phyloP scores from a whole-genome alignment of 257 asterid genomes.

The Solanum bulbocastanum region DNA sequence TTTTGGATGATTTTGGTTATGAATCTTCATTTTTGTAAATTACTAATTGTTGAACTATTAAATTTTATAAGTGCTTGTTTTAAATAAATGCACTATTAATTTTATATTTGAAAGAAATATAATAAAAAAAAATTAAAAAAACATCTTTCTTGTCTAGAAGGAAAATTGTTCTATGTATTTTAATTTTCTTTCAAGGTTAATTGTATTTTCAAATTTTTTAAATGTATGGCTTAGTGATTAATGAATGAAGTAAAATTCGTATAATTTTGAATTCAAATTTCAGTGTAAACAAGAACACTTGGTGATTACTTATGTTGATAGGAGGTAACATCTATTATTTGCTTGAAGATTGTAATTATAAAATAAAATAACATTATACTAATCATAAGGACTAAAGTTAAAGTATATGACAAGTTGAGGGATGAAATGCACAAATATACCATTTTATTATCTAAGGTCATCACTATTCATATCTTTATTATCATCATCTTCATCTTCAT shows the following conservation, averaged over 20 bases:
- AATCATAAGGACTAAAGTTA: neutral
- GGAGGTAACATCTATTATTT: no score
- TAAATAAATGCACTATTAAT: neutral
- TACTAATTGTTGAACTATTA: neutral
- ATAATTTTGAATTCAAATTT: neutral
- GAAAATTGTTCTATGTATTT: neutral
- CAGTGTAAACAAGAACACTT: neutral
- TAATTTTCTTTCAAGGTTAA: neutral
- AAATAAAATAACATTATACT: neutral
- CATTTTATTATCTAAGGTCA: constrained; percentile 38
- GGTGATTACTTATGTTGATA: no score
- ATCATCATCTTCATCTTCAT: constrained; percentile 19
- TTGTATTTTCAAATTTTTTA: neutral
- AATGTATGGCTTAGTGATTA: neutral
- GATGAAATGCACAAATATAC: neutral
- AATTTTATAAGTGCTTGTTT: neutral
- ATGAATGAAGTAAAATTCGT: neutral
- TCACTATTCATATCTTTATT: neutral
- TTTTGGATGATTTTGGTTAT: neutral
- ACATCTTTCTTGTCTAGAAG: neutral
- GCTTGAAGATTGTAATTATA: no score
- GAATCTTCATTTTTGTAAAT: neutral
- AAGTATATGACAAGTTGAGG: neutral
- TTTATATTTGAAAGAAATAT: neutral
- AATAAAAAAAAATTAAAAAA: no score